phyloP scores from a whole-genome alignment of 2,329 filamentous ascomycete species.

The Epichloe aotearoae region DNA sequence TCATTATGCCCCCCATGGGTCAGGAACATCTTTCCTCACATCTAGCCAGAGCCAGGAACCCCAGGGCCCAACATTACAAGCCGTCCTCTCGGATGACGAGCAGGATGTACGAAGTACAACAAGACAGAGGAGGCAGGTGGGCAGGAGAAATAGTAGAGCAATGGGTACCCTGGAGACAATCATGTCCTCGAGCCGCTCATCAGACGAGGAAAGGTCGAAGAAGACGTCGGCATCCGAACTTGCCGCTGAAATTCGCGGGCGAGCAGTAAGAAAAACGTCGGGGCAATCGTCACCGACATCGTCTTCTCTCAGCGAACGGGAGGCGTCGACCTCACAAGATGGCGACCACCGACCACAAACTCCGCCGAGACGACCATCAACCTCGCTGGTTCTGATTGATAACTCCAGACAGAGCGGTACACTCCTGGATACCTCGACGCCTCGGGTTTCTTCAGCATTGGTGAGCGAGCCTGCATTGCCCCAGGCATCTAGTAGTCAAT shows the following conservation, averaged over 20 bases:
- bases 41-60: constrained; percentile 17
- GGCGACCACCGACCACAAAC: constrained; percentile 9
- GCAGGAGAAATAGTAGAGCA: constrained; percentile 36
- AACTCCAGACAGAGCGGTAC: constrained; percentile 20
- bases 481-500: constrained; percentile 39
- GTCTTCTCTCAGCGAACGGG: constrained; percentile 16
- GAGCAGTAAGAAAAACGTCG: constrained; percentile 26
- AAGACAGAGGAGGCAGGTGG: constrained; percentile 25
- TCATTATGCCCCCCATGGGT: constrained; percentile 51
- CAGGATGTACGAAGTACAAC: constrained; percentile 24
- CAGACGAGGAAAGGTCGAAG: constrained; percentile 46
- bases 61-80: constrained; percentile 42
- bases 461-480: constrained; percentile 43
- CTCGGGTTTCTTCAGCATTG: constrained; percentile 26
- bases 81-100: constrained; percentile 44
- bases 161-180: constrained; percentile 54
- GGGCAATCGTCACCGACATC: constrained; percentile 18
- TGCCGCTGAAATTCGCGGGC: constrained; percentile 39
- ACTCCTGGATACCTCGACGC: constrained; percentile 15
- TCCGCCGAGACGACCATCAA: constrained; percentile 15
- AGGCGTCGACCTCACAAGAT: constrained; percentile 13
- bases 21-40: constrained; percentile 34
- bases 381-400: constrained; percentile 25
- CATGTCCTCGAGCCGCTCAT: constrained; percentile 52
- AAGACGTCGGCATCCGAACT: constrained; percentile 46